Percentiles rank a stretch among this genome's conserved stretches.
Evolutionary conservation across 2,329 filamentous ascomycete genomes (phyloP).

Genomic region (Capronia americana): DNA sequence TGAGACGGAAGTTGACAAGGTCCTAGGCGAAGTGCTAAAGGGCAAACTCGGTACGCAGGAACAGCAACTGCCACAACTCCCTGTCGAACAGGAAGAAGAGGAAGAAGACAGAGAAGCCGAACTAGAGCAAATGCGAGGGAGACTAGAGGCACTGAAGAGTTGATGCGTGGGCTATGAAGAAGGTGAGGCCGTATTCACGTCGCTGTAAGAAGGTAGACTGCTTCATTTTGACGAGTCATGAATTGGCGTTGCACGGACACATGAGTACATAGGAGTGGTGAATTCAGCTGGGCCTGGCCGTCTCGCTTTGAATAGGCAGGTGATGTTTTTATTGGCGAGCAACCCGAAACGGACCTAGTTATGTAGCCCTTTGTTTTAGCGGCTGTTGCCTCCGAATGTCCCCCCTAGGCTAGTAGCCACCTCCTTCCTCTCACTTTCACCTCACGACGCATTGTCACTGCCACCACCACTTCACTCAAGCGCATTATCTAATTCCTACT

Average conservation of each 20-base stretch:
- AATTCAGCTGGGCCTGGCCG: neutral
- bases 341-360: neutral
- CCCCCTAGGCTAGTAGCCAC: neutral
- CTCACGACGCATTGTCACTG: conserved; percentile 8
- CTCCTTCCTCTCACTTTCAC: conserved; percentile 15
- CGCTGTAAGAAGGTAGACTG: neutral
- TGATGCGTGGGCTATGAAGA: conserved; percentile 51
- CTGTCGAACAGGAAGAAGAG: conserved; percentile 66
- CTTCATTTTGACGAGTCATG: neutral
- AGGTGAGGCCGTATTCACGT: neutral
- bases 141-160: conserved; percentile 89
- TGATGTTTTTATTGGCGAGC: neutral
- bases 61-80: conserved; percentile 40
- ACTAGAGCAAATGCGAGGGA: conserved; percentile 91
- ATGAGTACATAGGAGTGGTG: neutral
- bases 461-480: conserved; percentile 22
- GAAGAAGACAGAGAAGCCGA: conserved; percentile 77
- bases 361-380: neutral
- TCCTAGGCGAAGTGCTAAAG: conserved; percentile 87
- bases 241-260: neutral
- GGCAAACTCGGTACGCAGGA: conserved; percentile 57
- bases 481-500: conserved; percentile 29
- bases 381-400: conserved; percentile 8
- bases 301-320: neutral
- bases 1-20: conserved; percentile 88